phyloP scores from a whole-genome alignment of 225 moss, liverwort and hornwort genomes.

The Pleurozium schreberi region DNA sequence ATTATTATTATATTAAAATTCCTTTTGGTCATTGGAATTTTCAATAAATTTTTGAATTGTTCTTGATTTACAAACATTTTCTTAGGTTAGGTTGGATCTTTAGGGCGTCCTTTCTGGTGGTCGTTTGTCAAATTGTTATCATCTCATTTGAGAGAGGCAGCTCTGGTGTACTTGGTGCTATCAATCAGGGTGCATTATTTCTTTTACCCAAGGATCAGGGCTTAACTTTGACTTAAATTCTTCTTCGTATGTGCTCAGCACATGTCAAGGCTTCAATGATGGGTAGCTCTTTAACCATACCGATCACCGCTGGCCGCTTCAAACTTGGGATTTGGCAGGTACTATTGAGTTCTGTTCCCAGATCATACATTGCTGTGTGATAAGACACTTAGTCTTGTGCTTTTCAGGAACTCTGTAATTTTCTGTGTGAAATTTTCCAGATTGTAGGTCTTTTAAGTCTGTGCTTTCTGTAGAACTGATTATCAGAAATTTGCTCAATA shows the following conservation, averaged over 20 bases:
- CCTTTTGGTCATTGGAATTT: background rate
- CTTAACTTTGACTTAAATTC: background rate
- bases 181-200: background rate
- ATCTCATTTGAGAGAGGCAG: background rate
- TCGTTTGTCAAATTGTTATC: background rate
- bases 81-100: background rate
- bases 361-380: background rate
- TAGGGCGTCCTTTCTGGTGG: background rate
- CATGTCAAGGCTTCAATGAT: conserved; percentile 99
- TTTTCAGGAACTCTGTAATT: background rate
- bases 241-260: conserved; percentile 27
- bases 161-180: background rate
- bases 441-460: background rate
- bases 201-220: background rate
- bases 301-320: conserved; percentile 69
- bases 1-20: background rate
- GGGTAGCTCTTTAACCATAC: conserved; percentile 89
- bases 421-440: background rate
- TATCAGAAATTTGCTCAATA: background rate
- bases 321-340: conserved; percentile 99
- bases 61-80: background rate
- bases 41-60: background rate
- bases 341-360: background rate
- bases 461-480: background rate
- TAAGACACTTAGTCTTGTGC: background rate